Conservation (phyloP, 176 grass and related monocot genomes). For the Oryza australiensis region DNA sequence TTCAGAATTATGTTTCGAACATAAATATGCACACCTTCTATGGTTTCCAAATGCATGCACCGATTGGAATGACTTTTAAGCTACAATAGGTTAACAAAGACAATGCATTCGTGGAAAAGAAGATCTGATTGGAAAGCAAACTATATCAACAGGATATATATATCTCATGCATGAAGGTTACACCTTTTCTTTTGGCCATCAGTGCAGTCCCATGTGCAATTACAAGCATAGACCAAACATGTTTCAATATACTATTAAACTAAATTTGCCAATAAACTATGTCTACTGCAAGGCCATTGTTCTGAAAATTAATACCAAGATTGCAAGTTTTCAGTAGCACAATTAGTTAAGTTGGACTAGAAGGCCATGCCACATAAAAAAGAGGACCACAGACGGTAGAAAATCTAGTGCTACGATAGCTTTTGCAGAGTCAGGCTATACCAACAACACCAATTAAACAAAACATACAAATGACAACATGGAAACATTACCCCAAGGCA, state of each 20-base stretch:
- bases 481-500: conserved; percentile 73
- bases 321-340: background rate
- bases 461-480: conserved; percentile 21
- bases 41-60: conserved; percentile 1
- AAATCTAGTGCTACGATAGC: conserved; percentile 8
- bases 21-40: conserved; percentile 3
- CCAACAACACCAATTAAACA: conserved; percentile 5
- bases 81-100: background rate
- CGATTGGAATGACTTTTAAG: background rate
- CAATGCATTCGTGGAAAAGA: conserved; percentile 10
- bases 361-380: conserved; percentile 12
- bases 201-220: background rate
- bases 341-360: background rate
- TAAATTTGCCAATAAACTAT: background rate
- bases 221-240: background rate
- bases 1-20: conserved; percentile 37
- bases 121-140: conserved; percentile 8
- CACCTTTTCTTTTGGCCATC: background rate
- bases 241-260: conserved; percentile 18
- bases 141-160: background rate
- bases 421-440: conserved; percentile 6
- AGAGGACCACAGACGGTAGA: background rate
- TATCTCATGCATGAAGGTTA: background rate
- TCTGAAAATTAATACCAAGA: conserved; percentile 19
- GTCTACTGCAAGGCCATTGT: conserved; percentile 5